These are phyloP conservation scores for Brassica rapa DNA, from an alignment of 345 rosid species.

Conservation along the genomic window DNA sequence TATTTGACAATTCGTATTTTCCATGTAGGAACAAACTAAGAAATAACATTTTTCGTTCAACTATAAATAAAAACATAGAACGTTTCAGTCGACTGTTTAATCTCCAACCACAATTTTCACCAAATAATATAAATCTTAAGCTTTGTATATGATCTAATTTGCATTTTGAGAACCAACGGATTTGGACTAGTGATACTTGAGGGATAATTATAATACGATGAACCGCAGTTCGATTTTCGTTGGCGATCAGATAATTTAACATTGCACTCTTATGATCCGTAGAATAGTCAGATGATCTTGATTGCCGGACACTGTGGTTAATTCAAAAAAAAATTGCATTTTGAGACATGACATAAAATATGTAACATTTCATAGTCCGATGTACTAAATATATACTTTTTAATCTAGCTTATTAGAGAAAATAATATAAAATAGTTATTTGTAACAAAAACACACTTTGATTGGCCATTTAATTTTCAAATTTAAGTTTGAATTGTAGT, in stretches of 20 bases:
- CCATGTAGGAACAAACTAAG: not conserved
- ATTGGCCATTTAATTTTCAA: not conserved
- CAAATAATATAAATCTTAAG: not conserved
- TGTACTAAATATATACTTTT: not conserved
- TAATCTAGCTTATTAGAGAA: not conserved
- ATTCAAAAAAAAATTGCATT: no score
- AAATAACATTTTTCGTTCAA: not conserved
- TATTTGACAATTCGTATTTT: conserved; percentile 22
- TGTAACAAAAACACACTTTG: not conserved
- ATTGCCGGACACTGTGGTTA: no score
- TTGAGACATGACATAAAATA: no score
- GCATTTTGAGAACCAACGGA: not conserved
- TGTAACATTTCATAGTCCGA: not conserved
- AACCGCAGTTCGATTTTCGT: no score
- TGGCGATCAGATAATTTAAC: no score
- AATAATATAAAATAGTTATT: not conserved
- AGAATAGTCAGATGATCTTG: no score
- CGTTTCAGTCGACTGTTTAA: conserved; percentile 9
- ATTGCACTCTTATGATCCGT: no score
- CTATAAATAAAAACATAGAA: not conserved
- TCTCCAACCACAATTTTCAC: not conserved
- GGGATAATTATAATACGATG: no score
- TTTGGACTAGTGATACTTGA: no score
- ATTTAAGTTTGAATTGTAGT: not conserved
- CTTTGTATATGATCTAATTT: not conserved